Evolutionary conservation across 2,329 filamentous ascomycete species (phyloP), one percentile per base, ranked within the genome.

Genomic region (Grosmannia serpens): DNA sequence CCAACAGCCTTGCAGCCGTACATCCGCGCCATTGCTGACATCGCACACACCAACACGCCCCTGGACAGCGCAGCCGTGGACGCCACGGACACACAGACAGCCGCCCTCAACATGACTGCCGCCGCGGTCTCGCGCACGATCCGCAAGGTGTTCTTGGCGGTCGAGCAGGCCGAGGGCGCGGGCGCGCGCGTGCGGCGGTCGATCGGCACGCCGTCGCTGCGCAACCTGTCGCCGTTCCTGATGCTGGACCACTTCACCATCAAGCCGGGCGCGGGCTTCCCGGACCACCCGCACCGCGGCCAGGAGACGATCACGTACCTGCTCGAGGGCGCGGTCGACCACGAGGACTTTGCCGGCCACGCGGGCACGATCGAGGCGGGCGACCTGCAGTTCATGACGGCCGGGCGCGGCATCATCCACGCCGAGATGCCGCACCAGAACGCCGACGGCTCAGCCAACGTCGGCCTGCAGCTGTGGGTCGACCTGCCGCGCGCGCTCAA

Each of bases 361-460:
- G 80, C 80, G 55, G 94, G 92, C 59, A 94, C 88, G 4, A 89
- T 97, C 65, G 80, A 86, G 61, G 74, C 87, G 0, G 92, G 92
- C n/a, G 92, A 96, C 69, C 75, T 97, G 53, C 92, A 97, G 70
- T 97, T 97, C 78, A 97, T 97, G 94, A 96, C 92, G 0, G 92
- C 92, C 1, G 92, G 92, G 4, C 78, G 81, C 24, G 92, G 92
- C 49, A 95, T 97, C 66, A 88, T 96, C 71, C 94, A 97, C 72
- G 89, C 91, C 44, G 92, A 97, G 74, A 96, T 97, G 91, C 92
- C 92, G 11, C 81, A 83, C 58, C 83, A 88, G 68, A 89, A 90
- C 69, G 70, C 78, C 1, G 88, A 94, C 69, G 89, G 89, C 55
- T 82, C 77, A 59, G 76, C 86, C 60, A 96, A 91, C 70, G 80